These are phyloP conservation scores for Sonneratia alba DNA, from an alignment of 345 rosid genomes.

Conservation along the genomic window DNA sequence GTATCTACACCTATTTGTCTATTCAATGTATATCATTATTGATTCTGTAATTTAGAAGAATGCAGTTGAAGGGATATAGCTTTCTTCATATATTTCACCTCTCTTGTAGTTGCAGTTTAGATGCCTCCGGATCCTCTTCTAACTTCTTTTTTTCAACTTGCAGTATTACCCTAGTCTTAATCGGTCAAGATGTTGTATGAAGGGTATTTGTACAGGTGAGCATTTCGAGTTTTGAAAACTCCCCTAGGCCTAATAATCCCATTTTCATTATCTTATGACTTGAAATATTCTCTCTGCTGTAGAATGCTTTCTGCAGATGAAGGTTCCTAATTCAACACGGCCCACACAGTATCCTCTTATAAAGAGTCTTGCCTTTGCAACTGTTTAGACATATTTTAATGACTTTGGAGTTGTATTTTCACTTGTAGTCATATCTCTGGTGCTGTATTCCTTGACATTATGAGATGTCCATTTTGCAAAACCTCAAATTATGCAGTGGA, in stretches of 20 bases:
- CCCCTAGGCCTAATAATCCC: background rate
- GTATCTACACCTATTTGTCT: background rate
- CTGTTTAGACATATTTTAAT: background rate
- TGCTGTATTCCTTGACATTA: slow-evolving; percentile 42
- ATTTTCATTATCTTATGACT: background rate
- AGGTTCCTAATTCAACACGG: slow-evolving; percentile 80
- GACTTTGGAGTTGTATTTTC: background rate
- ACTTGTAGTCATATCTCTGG: slow-evolving; percentile 2
- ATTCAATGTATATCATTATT: background rate
- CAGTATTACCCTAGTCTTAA: slow-evolving; percentile 96
- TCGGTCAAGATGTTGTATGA: slow-evolving; percentile 89
- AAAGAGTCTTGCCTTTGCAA: background rate
- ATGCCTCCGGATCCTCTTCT: background rate
- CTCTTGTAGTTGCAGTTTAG: background rate
- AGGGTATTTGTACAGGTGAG: slow-evolving; percentile 95
- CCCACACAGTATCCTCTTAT: slow-evolving; percentile 96
- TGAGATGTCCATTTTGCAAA: slow-evolving; percentile 96
- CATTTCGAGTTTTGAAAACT: background rate
- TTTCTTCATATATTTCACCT: background rate
- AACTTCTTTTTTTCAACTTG: slow-evolving; percentile 8
- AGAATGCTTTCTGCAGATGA: slow-evolving; percentile 99
- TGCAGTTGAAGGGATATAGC: background rate
- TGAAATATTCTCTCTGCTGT: slow-evolving; percentile 17
- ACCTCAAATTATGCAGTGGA: slow-evolving; percentile 93
- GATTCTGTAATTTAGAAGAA: background rate